A percentile compares a stretch with the other conserved stretches of the same genome.
Evolutionary conservation across 441 rosid genomes (phyloP).

Genomic region (Gossypium schwendimanii): DNA sequence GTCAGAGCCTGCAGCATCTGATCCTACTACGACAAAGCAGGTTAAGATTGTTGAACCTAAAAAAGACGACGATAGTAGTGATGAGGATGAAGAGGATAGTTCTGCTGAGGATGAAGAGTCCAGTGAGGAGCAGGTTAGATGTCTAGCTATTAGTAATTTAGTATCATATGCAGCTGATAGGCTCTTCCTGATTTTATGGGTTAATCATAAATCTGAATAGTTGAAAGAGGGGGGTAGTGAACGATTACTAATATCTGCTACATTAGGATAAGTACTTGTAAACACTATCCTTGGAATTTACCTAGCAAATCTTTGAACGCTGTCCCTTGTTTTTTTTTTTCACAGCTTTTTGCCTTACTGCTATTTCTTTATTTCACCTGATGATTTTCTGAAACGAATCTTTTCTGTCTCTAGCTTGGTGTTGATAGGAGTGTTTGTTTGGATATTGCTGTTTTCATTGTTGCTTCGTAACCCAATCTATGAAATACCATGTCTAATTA

Average conservation of each 20-base stretch:
- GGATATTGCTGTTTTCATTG: background rate
- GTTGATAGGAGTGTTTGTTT: background rate
- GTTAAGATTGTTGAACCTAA: slow-evolving; percentile 45
- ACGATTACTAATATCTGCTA: background rate
- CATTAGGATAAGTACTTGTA: background rate
- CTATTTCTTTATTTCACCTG: background rate
- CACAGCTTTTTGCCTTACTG: background rate
- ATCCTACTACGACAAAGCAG: slow-evolving; percentile 25
- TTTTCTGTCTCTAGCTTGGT: background rate
- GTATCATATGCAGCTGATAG: background rate
- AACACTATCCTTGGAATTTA: background rate
- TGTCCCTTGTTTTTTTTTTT: no score
- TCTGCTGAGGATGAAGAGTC: slow-evolving; percentile 27
- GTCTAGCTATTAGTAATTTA: background rate
- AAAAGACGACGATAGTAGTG: slow-evolving; percentile 30
- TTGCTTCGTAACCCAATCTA: background rate
- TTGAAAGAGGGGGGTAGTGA: background rate
- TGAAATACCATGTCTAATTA: background rate
- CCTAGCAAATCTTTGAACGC: background rate
- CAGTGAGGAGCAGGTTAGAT: slow-evolving; percentile 44
- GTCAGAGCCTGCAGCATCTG: slow-evolving; percentile 18
- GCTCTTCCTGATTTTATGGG: background rate
- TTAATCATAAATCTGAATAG: background rate
- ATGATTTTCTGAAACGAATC: background rate
- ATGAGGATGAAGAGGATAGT: slow-evolving; percentile 26